Evolutionary conservation across 441 rosid genomes (phyloP).

Genomic region (Arabidopsis lyrata): DNA sequence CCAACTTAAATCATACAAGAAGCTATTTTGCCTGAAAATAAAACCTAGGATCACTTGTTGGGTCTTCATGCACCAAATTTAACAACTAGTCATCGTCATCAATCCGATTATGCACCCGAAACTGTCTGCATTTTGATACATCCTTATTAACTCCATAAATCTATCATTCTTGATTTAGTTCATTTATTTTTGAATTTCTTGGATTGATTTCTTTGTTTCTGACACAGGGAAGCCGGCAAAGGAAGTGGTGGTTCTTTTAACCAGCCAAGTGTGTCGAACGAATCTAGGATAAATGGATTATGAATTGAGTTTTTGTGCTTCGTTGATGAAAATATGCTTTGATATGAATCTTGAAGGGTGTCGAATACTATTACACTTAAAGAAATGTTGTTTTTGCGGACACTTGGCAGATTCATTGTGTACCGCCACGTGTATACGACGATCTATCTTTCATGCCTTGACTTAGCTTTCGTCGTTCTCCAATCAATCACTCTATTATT

Average conservation of each 20-base stretch:
- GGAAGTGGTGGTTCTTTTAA: conserved; percentile 81
- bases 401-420: conserved; percentile 12
- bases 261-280: conserved; percentile 9
- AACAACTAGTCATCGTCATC: background rate
- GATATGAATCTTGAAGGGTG: background rate
- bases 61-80: background rate
- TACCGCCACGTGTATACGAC: conserved; percentile 12
- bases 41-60: background rate
- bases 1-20: conserved; percentile 20
- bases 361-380: background rate
- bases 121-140: background rate
- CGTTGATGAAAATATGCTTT: conserved; percentile 19
- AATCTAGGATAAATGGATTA: background rate
- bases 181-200: too few species aligned
- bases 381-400: background rate
- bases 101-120: background rate
- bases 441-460: background rate
- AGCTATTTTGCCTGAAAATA: background rate
- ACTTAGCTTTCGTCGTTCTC: conserved; percentile 20
- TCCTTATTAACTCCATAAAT: background rate
- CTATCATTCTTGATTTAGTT: background rate
- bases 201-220: conserved; percentile 17
- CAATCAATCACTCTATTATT: conserved; percentile 1
- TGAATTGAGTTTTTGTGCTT: conserved; percentile 9
- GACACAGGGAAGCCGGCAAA: conserved; percentile 55